Evolutionary conservation across 108 stramenopile genomes (phyloP), one percentile per base, ranked within the genome.

Genomic region (Skeletonema menzelii): DNA sequence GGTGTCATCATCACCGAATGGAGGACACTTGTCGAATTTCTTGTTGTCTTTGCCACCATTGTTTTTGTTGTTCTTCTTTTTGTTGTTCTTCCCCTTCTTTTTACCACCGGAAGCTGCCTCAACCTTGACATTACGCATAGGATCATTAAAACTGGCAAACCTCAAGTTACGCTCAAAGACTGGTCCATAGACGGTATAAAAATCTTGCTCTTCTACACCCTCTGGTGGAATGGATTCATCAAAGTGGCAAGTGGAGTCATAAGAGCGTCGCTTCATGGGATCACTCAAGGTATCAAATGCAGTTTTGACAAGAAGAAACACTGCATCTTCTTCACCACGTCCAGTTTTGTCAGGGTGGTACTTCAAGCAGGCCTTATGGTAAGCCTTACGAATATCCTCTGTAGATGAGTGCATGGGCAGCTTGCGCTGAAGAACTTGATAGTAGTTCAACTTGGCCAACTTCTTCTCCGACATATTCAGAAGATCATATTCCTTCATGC

Each of bases 161-260:
- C 97, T 84, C 42, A 97, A 76, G 76, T 99, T 99, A 15, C 97
- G 75, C 73, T 90, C 84, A 77, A 99, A 99, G 34, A 92, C 93
- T 19, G 94, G 92, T 17, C 84, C 89, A 53, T 91, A 97, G 26
- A 79, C 75, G 13, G 68, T 67, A 60, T 86, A 92, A 63, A 93
- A 96, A 11, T 88, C 85, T 56, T 47, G 31, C 44, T 72, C 71
- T 6, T 66, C 65, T 55, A 69, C 66, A 8, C 78, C 71, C 38
- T 79, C 78, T 55, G 74, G 78, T n/a, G 99, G 97, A 26, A 98
- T 95, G 27, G 57, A 63, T 59, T 98, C 97, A 75, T 99, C 98
- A 76, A 99, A 99, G 53, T 93, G 90, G 49, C 97, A 82, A 19
- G 90, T 88, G 7, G 92, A 94, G 75, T 99, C 99, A 67, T 98